These are phyloP conservation scores for Diplogelasinospora grovesii DNA, from an alignment of 495 filamentous ascomycete genomes.

Conservation along the genomic window DNA sequence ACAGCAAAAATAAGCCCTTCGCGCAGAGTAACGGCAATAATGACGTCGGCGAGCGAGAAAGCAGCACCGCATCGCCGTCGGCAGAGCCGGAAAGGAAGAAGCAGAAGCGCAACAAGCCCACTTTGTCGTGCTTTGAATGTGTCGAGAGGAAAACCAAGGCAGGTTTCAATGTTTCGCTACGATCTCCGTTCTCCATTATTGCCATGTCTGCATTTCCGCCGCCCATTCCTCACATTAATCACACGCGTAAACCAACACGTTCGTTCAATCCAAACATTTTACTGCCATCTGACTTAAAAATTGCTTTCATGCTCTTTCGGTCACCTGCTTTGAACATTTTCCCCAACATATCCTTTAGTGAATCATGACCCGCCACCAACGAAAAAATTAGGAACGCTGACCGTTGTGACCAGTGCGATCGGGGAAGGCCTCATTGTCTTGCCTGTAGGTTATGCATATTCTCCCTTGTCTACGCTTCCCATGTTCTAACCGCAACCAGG, in stretches of 20 bases:
- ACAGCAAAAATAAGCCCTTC: no score
- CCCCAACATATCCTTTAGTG: no score
- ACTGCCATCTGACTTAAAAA: no score
- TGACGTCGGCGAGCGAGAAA: constrained; percentile 15
- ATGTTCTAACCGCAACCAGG: constrained; percentile 26
- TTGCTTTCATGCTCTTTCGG: no score
- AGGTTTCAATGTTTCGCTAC: constrained; percentile 22
- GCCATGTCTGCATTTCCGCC: no score
- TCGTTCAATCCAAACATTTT: no score
- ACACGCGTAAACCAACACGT: no score
- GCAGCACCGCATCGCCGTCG: constrained; percentile 26
- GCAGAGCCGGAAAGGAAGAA: constrained; percentile 48
- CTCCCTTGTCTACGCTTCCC: neutral
- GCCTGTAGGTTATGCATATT: constrained; percentile 45
- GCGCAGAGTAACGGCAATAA: constrained; percentile 5
- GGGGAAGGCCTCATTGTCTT: constrained; percentile 55
- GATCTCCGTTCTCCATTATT: no score
- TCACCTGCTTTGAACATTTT: no score
- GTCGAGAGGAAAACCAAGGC: constrained; percentile 67
- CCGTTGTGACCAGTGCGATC: constrained; percentile 39
- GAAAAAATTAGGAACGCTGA: neutral
- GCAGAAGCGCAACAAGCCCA: constrained; percentile 71
- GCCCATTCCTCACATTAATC: no score
- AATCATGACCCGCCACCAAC: no score
- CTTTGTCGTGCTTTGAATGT: constrained; percentile 64